These are phyloP conservation scores for Fraxinus ornus DNA, from an alignment of 305 asterid genomes.

Conservation along the genomic window DNA sequence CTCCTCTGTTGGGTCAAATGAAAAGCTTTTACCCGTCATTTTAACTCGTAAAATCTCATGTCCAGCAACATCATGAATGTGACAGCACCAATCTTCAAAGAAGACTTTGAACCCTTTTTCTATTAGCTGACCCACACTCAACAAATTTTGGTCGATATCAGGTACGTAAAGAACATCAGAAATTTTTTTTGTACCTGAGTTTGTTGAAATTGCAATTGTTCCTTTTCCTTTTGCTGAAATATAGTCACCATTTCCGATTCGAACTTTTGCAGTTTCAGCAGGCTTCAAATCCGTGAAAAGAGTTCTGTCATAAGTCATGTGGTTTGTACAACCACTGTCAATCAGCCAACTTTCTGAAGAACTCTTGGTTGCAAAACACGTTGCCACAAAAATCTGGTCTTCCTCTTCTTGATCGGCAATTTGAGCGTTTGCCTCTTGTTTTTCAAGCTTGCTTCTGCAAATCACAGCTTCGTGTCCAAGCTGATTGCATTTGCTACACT, in stretches of 20 bases:
- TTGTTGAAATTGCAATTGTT: neutral
- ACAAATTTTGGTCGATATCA: too few species aligned
- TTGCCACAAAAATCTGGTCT: constrained; percentile 9
- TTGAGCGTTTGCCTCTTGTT: neutral
- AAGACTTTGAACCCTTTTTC: too few species aligned
- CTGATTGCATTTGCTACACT: constrained; percentile 13
- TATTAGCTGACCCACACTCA: too few species aligned
- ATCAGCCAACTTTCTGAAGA: neutral
- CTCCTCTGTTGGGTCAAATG: constrained; percentile 15
- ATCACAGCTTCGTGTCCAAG: neutral
- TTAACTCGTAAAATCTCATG: neutral
- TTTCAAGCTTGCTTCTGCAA: constrained; percentile 1
- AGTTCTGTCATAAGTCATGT: neutral
- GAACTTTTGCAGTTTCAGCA: neutral
- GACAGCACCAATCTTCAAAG: too few species aligned
- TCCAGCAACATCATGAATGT: neutral
- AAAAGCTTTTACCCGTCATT: constrained; percentile 8
- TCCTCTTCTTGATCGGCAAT: neutral
- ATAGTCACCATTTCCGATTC: too few species aligned
- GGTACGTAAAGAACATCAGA: too few species aligned
- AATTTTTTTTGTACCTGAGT: neutral
- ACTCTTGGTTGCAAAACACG: neutral
- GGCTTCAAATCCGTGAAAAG: neutral
- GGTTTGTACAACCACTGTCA: neutral
- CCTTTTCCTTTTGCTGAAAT: neutral